phyloP scores from a whole-genome alignment of 805 yeast genomes.

The Kodamaea laetipori region DNA sequence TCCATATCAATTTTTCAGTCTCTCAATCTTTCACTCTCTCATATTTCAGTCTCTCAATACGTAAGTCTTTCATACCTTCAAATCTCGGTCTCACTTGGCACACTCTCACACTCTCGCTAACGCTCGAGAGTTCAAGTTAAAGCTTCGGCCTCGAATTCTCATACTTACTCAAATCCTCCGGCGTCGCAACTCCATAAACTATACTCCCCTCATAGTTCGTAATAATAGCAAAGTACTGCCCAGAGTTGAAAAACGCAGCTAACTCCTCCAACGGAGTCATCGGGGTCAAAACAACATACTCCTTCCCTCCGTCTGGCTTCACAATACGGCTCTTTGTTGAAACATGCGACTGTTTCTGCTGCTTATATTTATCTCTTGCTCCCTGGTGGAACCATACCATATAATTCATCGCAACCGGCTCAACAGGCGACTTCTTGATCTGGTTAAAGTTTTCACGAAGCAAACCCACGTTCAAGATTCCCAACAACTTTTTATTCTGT shows the following conservation, averaged over 20 bases:
- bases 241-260: constrained; percentile 50
- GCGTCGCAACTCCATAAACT: constrained; percentile 61
- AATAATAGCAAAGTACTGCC: constrained; percentile 57
- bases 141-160: constrained; percentile 46
- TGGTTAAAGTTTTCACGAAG: constrained; percentile 34
- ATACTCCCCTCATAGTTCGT: constrained; percentile 54
- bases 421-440: constrained; percentile 23
- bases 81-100: too few relatives aligned
- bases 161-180: constrained; percentile 29
- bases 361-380: constrained; percentile 36
- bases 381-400: constrained; percentile 48
- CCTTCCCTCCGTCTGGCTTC: constrained; percentile 34
- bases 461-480: constrained; percentile 51
- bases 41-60: too few relatives aligned
- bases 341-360: constrained; percentile 15
- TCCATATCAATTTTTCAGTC: too few relatives aligned
- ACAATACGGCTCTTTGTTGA: constrained; percentile 28
- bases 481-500: constrained; percentile 44
- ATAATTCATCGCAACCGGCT: constrained; percentile 33
- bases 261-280: constrained; percentile 55
- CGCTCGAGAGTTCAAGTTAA: too few relatives aligned
- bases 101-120: too few relatives aligned
- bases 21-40: too few relatives aligned
- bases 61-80: too few relatives aligned
- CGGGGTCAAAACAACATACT: constrained; percentile 52